A percentile compares a stretch with the other conserved stretches of the same genome.
Conservation (phyloP, 495 filamentous ascomycete genomes). For the Lasiosphaeria miniovina region DNA sequence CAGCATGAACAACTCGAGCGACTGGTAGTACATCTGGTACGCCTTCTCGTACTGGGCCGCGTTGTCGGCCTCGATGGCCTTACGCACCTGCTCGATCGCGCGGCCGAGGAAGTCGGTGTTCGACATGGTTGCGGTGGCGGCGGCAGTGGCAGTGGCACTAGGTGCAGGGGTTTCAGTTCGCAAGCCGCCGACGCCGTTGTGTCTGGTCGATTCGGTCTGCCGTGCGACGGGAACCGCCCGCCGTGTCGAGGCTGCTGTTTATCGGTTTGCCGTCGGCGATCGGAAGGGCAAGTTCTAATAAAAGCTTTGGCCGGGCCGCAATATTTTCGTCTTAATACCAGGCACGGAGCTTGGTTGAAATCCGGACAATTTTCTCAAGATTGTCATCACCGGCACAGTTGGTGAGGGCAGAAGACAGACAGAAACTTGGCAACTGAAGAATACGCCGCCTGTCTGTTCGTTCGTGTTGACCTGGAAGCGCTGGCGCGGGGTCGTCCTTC, state of each 20-base stretch:
- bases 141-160: background rate
- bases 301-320: no score
- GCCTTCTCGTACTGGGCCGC: conserved; percentile 95
- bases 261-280: background rate
- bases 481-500: conserved; percentile 25
- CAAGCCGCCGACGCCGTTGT: no score
- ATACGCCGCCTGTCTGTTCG: background rate
- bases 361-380: background rate
- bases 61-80: conserved; percentile 94
- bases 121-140: conserved; percentile 61
- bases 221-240: no score
- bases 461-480: conserved; percentile 28
- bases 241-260: background rate
- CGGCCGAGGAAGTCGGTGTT: conserved; percentile 96
- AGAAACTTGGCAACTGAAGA: background rate
- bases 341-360: background rate
- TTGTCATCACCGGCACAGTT: background rate
- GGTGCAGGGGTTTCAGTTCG: no score
- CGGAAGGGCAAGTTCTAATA: no score
- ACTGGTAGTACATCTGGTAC: conserved; percentile 89
- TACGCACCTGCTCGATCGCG: conserved; percentile 92
- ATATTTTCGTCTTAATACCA: no score
- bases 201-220: no score
- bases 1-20: conserved; percentile 93
- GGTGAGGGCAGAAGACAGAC: background rate